These are phyloP conservation scores for Pezicula radicicola DNA, from an alignment of 2,329 filamentous ascomycete genomes.

Conservation along the genomic window DNA sequence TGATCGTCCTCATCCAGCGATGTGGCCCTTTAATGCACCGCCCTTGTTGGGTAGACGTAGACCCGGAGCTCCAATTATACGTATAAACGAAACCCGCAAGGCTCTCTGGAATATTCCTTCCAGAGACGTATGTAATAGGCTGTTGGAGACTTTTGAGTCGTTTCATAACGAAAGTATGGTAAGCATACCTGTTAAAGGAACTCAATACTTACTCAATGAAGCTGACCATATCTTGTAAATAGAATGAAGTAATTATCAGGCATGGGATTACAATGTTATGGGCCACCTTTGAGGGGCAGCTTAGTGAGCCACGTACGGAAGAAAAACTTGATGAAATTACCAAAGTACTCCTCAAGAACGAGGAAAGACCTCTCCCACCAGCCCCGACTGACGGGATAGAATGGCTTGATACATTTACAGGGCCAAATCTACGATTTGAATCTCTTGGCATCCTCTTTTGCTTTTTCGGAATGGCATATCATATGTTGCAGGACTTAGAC, in stretches of 20 bases:
- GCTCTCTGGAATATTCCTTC: constrained; percentile 22
- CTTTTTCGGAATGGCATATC: constrained; percentile 22
- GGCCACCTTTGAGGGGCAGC: constrained; percentile 14
- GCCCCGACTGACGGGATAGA: constrained; percentile 22
- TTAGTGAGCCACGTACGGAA: constrained; percentile 14
- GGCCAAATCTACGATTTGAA: constrained; percentile 25
- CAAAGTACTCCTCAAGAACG: constrained; percentile 22
- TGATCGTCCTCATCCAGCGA: constrained; percentile 19
- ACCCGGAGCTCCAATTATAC: constrained; percentile 16
- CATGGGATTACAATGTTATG: constrained; percentile 18
- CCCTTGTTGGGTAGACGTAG: constrained; percentile 19
- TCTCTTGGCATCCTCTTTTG: constrained; percentile 25
- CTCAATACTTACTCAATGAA: not conserved
- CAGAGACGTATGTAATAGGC: constrained; percentile 17
- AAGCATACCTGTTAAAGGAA: not conserved
- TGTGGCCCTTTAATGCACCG: constrained; percentile 19
- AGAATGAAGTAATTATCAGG: constrained; percentile 15
- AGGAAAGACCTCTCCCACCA: constrained; percentile 18
- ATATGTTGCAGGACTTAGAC: constrained; percentile 22
- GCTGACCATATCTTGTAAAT: not conserved
- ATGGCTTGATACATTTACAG: constrained; percentile 25
- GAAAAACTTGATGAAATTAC: constrained; percentile 16
- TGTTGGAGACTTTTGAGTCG: constrained; percentile 8
- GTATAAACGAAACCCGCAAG: constrained; percentile 18
- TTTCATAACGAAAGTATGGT: constrained; percentile 10